Evolutionary conservation across 177 flowering plant species (phyloP).

Genomic region (Telopea speciosissima): DNA sequence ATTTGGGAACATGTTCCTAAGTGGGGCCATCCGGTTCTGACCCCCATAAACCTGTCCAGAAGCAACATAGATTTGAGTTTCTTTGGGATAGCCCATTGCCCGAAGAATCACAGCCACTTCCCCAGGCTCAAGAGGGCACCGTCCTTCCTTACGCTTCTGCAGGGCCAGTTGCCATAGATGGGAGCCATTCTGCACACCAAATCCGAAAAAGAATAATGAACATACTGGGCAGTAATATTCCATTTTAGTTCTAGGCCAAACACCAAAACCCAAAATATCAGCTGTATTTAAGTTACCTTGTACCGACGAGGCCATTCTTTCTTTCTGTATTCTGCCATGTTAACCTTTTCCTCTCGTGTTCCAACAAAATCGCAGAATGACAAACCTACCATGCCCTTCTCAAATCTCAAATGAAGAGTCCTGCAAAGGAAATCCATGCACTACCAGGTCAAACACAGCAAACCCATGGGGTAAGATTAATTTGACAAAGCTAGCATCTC

Average conservation of each 20-base stretch:
- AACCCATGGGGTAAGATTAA: background rate
- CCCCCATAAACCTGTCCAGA: slow-evolving; percentile 99
- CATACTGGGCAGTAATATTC: background rate
- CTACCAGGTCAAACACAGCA: background rate
- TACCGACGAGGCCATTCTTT: slow-evolving; percentile 99
- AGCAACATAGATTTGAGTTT: slow-evolving; percentile 97
- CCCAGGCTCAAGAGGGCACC: slow-evolving; percentile 98
- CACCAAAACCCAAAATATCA: slow-evolving; percentile 1
- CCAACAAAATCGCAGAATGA: slow-evolving; percentile 99
- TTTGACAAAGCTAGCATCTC: background rate
- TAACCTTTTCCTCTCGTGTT: slow-evolving; percentile 85
- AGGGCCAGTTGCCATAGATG: slow-evolving; percentile 92
- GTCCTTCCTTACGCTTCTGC: slow-evolving; percentile 96
- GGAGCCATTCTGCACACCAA: slow-evolving; percentile 78
- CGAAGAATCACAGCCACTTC: slow-evolving; percentile 98
- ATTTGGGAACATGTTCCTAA: slow-evolving; percentile 46
- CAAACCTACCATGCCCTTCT: slow-evolving; percentile 98
- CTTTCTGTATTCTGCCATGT: slow-evolving; percentile 86
- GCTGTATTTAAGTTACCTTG: slow-evolving; percentile 43
- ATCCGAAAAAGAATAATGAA: slow-evolving; percentile 8
- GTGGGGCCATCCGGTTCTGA: slow-evolving; percentile 97
- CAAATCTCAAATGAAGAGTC: slow-evolving; percentile 99
- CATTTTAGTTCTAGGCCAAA: background rate
- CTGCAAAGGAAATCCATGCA: slow-evolving; percentile 28
- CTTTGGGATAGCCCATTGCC: slow-evolving; percentile 97